These are phyloP conservation scores for Symbiodinium natans DNA, from an alignment of 73 alveolate species.

Conservation along the genomic window DNA sequence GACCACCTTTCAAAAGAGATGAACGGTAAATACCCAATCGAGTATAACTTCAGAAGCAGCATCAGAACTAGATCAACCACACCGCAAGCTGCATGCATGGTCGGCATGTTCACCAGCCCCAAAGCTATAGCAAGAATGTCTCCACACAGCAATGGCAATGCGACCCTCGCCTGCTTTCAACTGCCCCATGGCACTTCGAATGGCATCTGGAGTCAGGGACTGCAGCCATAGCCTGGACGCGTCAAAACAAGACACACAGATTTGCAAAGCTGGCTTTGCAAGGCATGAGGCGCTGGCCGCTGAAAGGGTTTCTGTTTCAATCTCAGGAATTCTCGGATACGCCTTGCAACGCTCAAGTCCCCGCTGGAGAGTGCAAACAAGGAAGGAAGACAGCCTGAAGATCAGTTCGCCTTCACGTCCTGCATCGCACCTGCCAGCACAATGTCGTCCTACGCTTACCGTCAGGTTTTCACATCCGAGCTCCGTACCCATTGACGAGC, in stretches of 20 bases:
- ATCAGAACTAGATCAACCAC: too few species aligned
- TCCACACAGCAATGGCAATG: too few species aligned
- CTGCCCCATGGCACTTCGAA: neutral
- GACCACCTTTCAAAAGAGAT: too few species aligned
- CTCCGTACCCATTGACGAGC: conserved; percentile 31
- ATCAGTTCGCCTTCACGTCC: conserved; percentile 83
- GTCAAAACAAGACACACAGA: neutral
- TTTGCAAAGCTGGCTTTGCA: too few species aligned
- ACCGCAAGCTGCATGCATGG: too few species aligned
- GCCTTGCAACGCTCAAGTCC: neutral
- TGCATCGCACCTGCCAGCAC: conserved; percentile 29
- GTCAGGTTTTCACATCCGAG: too few species aligned
- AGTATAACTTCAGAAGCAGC: too few species aligned
- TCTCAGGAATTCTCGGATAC: neutral
- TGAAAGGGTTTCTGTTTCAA: conserved; percentile 28
- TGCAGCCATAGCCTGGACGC: conserved; percentile 80
- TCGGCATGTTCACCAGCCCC: too few species aligned
- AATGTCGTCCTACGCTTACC: too few species aligned
- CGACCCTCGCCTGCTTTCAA: neutral
- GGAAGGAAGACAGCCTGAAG: neutral
- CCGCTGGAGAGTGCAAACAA: neutral
- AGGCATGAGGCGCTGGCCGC: neutral
- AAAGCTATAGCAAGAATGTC: too few species aligned
- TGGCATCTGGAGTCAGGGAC: conserved; percentile 30
- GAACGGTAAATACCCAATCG: too few species aligned